Evolutionary conservation across 192 early-diverging fungal species (phyloP).

Genomic region (Backusella luteola): DNA sequence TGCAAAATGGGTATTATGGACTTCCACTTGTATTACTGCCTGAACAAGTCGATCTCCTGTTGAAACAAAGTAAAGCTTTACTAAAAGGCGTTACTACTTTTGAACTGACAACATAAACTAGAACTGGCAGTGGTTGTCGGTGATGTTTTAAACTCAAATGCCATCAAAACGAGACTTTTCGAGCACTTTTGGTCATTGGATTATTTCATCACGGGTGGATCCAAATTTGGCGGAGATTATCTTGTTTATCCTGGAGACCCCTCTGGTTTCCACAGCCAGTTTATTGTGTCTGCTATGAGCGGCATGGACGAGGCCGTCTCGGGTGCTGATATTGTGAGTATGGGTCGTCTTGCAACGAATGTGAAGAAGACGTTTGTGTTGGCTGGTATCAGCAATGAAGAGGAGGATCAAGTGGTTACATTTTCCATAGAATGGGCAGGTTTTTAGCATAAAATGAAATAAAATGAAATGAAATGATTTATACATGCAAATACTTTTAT

Average conservation of each 20-base stretch:
- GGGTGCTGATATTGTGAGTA: slow-evolving; percentile 50
- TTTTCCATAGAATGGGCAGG: slow-evolving; percentile 55
- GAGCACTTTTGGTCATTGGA: slow-evolving; percentile 61
- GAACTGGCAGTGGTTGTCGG: neutral
- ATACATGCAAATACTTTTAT: neutral
- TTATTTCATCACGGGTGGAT: slow-evolving; percentile 68
- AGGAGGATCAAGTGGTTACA: slow-evolving; percentile 24
- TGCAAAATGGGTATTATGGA: slow-evolving; percentile 76
- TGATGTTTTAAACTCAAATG: neutral
- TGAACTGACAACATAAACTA: neutral
- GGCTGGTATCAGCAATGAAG: slow-evolving; percentile 36
- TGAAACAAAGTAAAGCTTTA: slow-evolving; percentile 37
- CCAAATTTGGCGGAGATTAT: slow-evolving; percentile 89
- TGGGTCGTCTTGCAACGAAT: slow-evolving; percentile 64
- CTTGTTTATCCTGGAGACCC: slow-evolving; percentile 79
- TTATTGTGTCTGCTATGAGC: slow-evolving; percentile 52
- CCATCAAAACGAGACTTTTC: slow-evolving; percentile 50
- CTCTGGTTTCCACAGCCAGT: slow-evolving; percentile 65
- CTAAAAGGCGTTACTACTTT: neutral
- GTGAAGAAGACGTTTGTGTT: slow-evolving; percentile 73
- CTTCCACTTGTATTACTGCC: slow-evolving; percentile 71
- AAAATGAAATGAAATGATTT: neutral
- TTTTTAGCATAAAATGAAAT: slow-evolving; percentile 19
- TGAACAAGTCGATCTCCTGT: slow-evolving; percentile 67
- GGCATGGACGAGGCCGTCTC: slow-evolving; percentile 26